Evolutionary conservation across 768 basidiomycete species (phyloP).

Genomic region (Panus rudis): DNA sequence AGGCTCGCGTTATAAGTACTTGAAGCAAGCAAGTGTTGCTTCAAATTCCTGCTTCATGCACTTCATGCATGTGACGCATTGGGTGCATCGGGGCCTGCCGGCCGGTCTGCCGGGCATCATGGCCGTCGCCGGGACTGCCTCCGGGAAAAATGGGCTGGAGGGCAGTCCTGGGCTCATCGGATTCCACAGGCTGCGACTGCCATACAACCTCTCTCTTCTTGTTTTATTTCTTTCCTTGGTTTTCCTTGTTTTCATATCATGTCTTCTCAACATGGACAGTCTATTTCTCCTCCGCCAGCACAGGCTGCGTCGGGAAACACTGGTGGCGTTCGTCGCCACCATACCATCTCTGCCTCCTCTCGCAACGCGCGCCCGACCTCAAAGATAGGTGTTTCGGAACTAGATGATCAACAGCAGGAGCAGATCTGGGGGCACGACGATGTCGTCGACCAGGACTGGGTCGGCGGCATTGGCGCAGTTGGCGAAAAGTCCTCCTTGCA

Average conservation of each 20-base stretch:
- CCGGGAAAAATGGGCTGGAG: too few species aligned
- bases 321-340: constrained; percentile 66
- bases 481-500: constrained; percentile 78
- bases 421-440: constrained; percentile 69
- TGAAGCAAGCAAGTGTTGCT: too few species aligned
- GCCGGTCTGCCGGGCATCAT: too few species aligned
- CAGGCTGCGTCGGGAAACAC: constrained; percentile 29
- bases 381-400: constrained; percentile 60
- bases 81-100: too few species aligned
- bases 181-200: constrained; percentile 2
- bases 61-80: too few species aligned
- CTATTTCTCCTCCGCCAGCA: constrained; percentile 36
- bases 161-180: too few species aligned
- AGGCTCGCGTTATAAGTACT: too few species aligned
- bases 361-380: constrained; percentile 52
- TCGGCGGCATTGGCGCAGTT: constrained; percentile 73
- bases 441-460: constrained; percentile 74
- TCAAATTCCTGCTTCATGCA: too few species aligned
- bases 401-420: constrained; percentile 46
- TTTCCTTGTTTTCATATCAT: constrained; percentile 18
- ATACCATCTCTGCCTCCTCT: constrained; percentile 75
- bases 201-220: constrained; percentile 2
- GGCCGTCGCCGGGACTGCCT: too few species aligned
- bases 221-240: constrained; percentile 9
- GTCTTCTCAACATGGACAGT: constrained; percentile 31